Percentiles rank a stretch among this genome's conserved stretches.
These are phyloP conservation scores for Aureobasidium zeae DNA, from an alignment of 2,329 filamentous ascomycete genomes.

Conservation along the genomic window DNA sequence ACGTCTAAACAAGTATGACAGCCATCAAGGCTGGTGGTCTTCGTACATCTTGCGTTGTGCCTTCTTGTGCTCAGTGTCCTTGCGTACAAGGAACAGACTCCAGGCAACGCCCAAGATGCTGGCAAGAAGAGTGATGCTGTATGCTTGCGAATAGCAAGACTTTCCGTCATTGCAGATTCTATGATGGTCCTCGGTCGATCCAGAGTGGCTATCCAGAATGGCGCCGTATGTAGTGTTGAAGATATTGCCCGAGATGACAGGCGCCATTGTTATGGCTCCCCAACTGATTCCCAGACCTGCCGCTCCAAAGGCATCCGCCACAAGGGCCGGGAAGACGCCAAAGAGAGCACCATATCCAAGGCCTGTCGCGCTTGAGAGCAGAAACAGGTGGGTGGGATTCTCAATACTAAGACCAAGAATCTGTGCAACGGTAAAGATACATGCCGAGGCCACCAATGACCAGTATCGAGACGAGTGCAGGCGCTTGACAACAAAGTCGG, in stretches of 20 bases:
- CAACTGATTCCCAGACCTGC: constrained; percentile 87
- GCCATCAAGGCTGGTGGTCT: constrained; percentile 14
- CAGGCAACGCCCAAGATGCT: constrained; percentile 60
- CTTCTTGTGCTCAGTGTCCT: constrained; percentile 38
- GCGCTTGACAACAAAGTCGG: constrained; percentile 77
- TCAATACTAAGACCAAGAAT: constrained; percentile 63
- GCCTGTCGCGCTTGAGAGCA: constrained; percentile 76
- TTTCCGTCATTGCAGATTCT: constrained; percentile 68
- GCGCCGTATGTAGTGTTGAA: constrained; percentile 87
- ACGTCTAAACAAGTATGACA: background rate
- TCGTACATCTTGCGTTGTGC: constrained; percentile 15
- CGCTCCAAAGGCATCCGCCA: constrained; percentile 83
- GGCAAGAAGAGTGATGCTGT: constrained; percentile 65
- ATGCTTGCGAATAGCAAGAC: constrained; percentile 71
- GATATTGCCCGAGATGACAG: constrained; percentile 77
- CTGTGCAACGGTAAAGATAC: constrained; percentile 73
- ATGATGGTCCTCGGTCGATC: constrained; percentile 39
- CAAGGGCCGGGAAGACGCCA: constrained; percentile 81
- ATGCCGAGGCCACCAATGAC: constrained; percentile 72
- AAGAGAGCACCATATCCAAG: constrained; percentile 90
- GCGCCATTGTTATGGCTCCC: constrained; percentile 87
- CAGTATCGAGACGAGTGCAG: constrained; percentile 76
- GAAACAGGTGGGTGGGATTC: constrained; percentile 65
- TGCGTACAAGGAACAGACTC: constrained; percentile 60
- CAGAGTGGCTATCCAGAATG: constrained; percentile 72